Base-by-base conservation (phyloP, 2,329 filamentous ascomycete species). In the Onygenales sp. region DNA sequence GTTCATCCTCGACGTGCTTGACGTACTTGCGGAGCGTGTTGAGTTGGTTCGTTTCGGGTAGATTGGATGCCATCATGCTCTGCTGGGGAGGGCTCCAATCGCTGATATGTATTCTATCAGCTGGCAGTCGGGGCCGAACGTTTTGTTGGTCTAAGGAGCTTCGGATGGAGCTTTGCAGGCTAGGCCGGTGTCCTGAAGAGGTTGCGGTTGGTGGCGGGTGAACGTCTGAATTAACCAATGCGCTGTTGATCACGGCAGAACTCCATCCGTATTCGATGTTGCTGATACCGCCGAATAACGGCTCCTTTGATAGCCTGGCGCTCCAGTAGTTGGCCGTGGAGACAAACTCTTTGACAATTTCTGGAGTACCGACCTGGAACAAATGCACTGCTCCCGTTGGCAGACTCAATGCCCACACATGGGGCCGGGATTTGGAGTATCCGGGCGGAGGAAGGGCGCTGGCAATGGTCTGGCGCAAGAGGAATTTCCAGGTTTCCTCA, bases 181-280 rank as follows among this genome's bases (percentile, higher is more conserved):
- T 81, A 27, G 77, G 76, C 43, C 79, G 72, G 39, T 55, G 42
- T 50, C 52, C 54, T 56, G 56, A 46, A 55, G 64, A 64, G 53
- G 63, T 63, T 6, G 64, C 60, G 52, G 67, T 59, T 11, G 68
- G 65, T 49, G 67, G 54, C 54, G 59, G 59, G 5, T n/a, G 45
- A 5, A 27, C 36, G 46, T 75, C 68, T 60, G 82, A 56, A 49
- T 72, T 83, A 59, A 92, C 81, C 39, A 82, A 75, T 14, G 94
- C 89, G 60, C 87, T 87, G 59, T 82, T 82, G 63, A 96, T 84
- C 56, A 96, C 84, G 17, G 79, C 77, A 42, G 95, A 89, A 61
- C 89, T 88, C 93, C 93, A 98, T 51, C 93, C 93, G 65, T 96
- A 97, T 69, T 98, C 93, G 61, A 97, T 87, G 68, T 96, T 98